Evolutionary conservation across 2,329 filamentous ascomycete species (phyloP).

Genomic region (Sphaerulina populicola): DNA sequence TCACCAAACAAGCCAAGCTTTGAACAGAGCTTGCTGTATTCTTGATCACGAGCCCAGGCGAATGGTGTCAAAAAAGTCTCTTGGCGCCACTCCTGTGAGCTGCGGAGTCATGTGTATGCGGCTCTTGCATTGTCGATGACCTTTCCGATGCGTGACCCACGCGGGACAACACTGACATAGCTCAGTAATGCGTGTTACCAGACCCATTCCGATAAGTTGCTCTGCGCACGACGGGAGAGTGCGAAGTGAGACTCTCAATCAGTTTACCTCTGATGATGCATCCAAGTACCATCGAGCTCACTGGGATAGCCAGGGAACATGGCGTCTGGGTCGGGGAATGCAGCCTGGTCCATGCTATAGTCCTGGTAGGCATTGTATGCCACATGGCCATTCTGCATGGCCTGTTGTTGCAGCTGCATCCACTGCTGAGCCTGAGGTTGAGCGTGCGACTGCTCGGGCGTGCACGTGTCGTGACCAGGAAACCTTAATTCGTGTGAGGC

Average conservation of each 20-base stretch:
- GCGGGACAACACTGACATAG: neutral
- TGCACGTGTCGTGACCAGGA: conserved; percentile 6
- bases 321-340: conserved; percentile 10
- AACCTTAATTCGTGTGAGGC: conserved; percentile 9
- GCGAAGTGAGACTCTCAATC: neutral
- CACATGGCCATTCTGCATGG: conserved; percentile 7
- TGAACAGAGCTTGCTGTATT: neutral
- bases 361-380: conserved; percentile 12
- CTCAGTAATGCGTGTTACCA: neutral
- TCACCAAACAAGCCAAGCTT: neutral
- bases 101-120: neutral
- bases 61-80: neutral
- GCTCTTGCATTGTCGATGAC: neutral
- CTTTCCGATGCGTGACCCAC: neutral
- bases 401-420: conserved; percentile 12
- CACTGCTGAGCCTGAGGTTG: conserved; percentile 5
- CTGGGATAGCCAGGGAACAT: conserved; percentile 11
- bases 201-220: neutral
- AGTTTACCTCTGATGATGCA: conserved; percentile 6
- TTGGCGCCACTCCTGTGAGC: neutral
- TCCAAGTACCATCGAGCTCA: conserved; percentile 8
- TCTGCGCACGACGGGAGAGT: neutral
- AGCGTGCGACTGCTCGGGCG: conserved; percentile 10
- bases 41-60: neutral
- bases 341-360: conserved; percentile 8